Base-by-base conservation (phyloP, 768 basidiomycete genomes). In the Mycena latifolia region DNA sequence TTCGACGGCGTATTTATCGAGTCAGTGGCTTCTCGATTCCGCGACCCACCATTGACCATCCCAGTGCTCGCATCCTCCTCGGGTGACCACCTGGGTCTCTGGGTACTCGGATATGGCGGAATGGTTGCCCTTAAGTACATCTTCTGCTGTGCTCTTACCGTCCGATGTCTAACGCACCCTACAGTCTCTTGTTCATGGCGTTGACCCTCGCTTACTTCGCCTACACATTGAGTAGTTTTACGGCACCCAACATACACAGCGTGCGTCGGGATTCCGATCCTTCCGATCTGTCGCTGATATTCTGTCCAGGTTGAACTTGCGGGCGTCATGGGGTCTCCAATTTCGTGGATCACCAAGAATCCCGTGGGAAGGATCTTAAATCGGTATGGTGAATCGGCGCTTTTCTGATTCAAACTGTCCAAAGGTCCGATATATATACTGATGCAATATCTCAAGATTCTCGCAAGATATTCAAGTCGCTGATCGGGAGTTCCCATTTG, bases 321-420 rank as follows among this genome's bases (percentile, higher is more conserved):
- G 1, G 66, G 66, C 10, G 55, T 67, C 28, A 61, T 67, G 55
- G 43, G 55, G 10, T 55, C 66, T 20, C 60, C 60, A 3, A 54
- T 67, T 12, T 67, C 66, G 14, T 67, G 66, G 66, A 67, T 67
- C 22, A 62, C 61, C 33, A 57, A 61, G 46, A 67, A 53, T 58
- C 61, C 61, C 2, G 50, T 57, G 9, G 66, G 66, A 3, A 67
- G 50, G 33, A 58, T 67, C 28, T 53, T 67, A 43, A 67, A 67
- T 41, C 48, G 66, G 65, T 61, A 47, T 46, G 51, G 39, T 43
- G 28, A 27, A 50, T 50, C 46, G 46, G 27, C 46, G 48, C 9
- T 28, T 29, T 29, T 5, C 48, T 10, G 28, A 50, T 29, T 48
- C 46, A 28, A 4, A 48, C 29, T 51, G 17, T n/a, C n/a, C n/a